Evolutionary conservation across 164 flowering plant species (phyloP).

Genomic region (Amborella trichopoda): DNA sequence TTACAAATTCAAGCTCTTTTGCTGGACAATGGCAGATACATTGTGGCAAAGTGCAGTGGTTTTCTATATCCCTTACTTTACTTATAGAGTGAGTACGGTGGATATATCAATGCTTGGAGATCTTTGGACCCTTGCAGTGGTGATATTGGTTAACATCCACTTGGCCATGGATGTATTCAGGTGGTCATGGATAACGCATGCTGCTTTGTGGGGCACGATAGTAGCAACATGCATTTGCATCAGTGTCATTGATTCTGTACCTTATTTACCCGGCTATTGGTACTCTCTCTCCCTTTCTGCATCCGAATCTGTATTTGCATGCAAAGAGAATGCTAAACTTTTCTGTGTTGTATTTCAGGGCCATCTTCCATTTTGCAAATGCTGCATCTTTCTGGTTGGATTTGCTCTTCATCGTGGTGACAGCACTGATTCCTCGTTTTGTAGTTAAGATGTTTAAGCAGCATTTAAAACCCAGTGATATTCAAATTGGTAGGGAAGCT

Average conservation of each 20-base stretch:
- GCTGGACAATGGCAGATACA: constrained; percentile 81
- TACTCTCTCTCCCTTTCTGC: constrained; percentile 16
- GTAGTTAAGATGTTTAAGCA: constrained; percentile 45
- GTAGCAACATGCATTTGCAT: constrained; percentile 67
- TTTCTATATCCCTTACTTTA: constrained; percentile 63
- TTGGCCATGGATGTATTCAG: constrained; percentile 84
- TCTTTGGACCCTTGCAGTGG: constrained; percentile 84
- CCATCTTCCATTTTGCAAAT: constrained; percentile 46
- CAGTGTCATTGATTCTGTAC: constrained; percentile 62
- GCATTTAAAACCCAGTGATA: constrained; percentile 41
- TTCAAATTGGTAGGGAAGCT: constrained; percentile 73
- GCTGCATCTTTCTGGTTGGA: constrained; percentile 56
- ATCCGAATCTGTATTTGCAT: neutral
- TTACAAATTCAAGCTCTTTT: constrained; percentile 61
- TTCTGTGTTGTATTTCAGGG: constrained; percentile 39
- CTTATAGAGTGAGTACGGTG: constrained; percentile 52
- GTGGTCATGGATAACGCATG: constrained; percentile 87
- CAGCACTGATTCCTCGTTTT: constrained; percentile 67
- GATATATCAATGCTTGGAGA: constrained; percentile 73
- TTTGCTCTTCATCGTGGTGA: constrained; percentile 45
- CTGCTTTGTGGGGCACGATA: constrained; percentile 88
- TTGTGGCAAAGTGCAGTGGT: constrained; percentile 81
- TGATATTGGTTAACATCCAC: constrained; percentile 77
- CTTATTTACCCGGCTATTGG: constrained; percentile 66
- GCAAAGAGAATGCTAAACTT: neutral